These are phyloP conservation scores for Penicillium sp. DNA, from an alignment of 2,329 filamentous ascomycete species.

Conservation along the genomic window DNA sequence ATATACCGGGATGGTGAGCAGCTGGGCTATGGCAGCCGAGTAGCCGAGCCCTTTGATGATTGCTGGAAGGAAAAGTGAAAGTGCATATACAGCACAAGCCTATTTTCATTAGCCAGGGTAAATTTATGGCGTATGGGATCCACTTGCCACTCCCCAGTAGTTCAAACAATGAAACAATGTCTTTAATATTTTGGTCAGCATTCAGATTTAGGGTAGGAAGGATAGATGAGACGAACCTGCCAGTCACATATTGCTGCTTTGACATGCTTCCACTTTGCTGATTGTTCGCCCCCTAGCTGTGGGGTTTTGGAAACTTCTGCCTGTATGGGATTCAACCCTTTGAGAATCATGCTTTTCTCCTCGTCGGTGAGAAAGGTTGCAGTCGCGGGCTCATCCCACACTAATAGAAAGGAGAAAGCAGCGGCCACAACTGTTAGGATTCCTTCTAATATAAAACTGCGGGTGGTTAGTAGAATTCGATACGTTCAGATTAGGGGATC, in stretches of 20 bases:
- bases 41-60: constrained; percentile 32
- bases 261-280: constrained; percentile 8
- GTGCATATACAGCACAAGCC: constrained; percentile 21
- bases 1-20: constrained; percentile 33
- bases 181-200: not conserved
- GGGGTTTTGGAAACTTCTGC: not conserved
- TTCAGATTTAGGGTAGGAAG: not conserved
- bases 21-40: constrained; percentile 22
- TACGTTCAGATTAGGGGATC: constrained; percentile 53
- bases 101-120: not conserved
- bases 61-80: constrained; percentile 24
- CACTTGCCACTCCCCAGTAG: constrained; percentile 13
- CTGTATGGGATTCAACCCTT: not conserved
- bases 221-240: constrained; percentile 1
- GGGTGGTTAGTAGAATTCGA: not conserved
- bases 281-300: constrained; percentile 3
- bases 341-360: constrained; percentile 48
- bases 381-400: constrained; percentile 74
- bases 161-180: constrained; percentile 8
- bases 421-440: constrained; percentile 63
- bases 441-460: constrained; percentile 44
- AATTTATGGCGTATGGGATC: not conserved
- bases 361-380: constrained; percentile 69
- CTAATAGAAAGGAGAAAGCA: constrained; percentile 62
- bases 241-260: constrained; percentile 4